phyloP scores from a whole-genome alignment of 148 eudicot species.

The Mesembryanthemum crystallinum region DNA sequence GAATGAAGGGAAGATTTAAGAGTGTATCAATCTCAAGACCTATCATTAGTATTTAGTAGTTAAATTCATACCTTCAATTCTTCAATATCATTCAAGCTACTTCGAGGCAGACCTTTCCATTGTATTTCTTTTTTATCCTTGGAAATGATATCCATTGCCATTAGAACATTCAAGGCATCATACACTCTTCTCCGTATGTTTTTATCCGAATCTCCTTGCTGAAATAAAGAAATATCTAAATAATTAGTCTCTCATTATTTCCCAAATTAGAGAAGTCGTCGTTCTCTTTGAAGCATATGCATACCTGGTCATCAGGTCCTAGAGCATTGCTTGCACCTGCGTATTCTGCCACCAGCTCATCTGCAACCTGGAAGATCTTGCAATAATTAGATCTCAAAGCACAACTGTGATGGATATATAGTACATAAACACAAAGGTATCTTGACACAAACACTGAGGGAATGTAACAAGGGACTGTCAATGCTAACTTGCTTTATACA shows the following conservation, averaged over 20 bases:
- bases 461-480: neutral
- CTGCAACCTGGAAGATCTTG: slow-evolving; percentile 68
- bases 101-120: slow-evolving; percentile 90
- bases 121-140: slow-evolving; percentile 94
- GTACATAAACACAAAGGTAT: neutral
- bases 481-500: neutral
- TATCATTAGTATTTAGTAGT: neutral
- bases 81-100: slow-evolving; percentile 75
- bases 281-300: neutral
- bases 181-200: slow-evolving; percentile 94
- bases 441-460: neutral
- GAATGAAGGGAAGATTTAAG: slow-evolving; percentile 3
- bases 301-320: slow-evolving; percentile 65
- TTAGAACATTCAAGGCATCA: slow-evolving; percentile 90
- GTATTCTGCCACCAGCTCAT: slow-evolving; percentile 94
- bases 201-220: slow-evolving; percentile 89
- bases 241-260: neutral
- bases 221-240: slow-evolving; percentile 14
- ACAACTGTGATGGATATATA: slow-evolving; percentile 1
- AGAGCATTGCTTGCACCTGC: slow-evolving; percentile 53
- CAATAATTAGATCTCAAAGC: slow-evolving; percentile 18
- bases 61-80: slow-evolving; percentile 60
- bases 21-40: neutral
- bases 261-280: neutral
- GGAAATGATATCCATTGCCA: slow-evolving; percentile 96